Evolutionary conservation across 306 rosid genomes (phyloP).

Genomic region (Acacia crassicarpa): DNA sequence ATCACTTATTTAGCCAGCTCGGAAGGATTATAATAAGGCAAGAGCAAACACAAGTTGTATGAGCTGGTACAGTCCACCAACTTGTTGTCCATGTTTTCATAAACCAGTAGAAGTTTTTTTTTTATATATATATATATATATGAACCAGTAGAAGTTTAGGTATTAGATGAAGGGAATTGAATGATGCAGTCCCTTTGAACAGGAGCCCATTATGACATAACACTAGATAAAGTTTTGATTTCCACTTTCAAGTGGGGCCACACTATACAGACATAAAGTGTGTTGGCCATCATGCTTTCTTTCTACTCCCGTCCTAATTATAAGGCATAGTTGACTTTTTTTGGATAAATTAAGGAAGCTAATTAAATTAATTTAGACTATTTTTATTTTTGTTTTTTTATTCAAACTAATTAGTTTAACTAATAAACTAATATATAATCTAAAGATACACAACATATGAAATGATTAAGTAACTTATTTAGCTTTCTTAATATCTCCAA

Average conservation of each 20-base stretch:
- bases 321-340: too few species aligned
- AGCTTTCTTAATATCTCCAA: too few species aligned
- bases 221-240: not conserved
- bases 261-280: not conserved
- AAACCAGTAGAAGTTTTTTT: slow-evolving; percentile 1
- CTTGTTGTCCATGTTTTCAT: not conserved
- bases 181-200: not conserved
- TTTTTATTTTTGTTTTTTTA: too few species aligned
- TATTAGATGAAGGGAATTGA: not conserved
- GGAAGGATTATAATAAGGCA: not conserved
- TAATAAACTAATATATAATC: too few species aligned
- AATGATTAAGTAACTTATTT: too few species aligned
- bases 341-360: too few species aligned
- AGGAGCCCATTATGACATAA: not conserved
- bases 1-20: not conserved
- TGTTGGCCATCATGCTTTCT: not conserved
- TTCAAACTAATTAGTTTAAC: too few species aligned
- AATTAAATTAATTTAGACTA: too few species aligned
- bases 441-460: too few species aligned
- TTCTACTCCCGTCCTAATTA: too few species aligned
- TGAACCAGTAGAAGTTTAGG: slow-evolving; percentile 5
- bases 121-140: too few species aligned
- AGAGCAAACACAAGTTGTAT: not conserved
- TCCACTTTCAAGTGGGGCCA: not conserved
- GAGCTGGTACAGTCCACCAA: not conserved